phyloP scores from a whole-genome alignment of 352 stramenopile species.

The Phytophthora sojae region DNA sequence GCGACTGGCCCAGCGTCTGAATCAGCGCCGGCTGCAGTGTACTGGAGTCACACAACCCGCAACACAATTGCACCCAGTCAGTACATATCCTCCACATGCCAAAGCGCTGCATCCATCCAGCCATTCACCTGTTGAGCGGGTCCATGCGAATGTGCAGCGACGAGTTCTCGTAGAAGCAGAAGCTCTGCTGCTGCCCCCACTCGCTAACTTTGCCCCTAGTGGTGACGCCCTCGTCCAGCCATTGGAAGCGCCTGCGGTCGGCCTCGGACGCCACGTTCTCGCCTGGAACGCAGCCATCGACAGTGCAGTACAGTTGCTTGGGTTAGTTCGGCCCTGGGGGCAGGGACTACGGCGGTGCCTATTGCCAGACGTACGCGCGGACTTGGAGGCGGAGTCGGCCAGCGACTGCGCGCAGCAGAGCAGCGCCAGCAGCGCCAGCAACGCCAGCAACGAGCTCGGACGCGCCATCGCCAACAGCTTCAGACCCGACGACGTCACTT shows the following conservation, averaged over 20 bases:
- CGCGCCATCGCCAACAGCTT: slow-evolving; percentile 39
- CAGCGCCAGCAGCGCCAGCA: slow-evolving; percentile 17
- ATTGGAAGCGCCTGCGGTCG: slow-evolving; percentile 42
- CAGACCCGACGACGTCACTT: slow-evolving; percentile 31
- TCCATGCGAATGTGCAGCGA: slow-evolving; percentile 80
- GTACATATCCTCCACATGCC: slow-evolving; percentile 5
- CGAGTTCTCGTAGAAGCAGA: slow-evolving; percentile 82
- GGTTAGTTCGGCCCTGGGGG: neutral
- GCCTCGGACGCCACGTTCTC: slow-evolving; percentile 39
- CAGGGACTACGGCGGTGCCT: too few relatives aligned
- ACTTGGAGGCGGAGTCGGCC: slow-evolving; percentile 1
- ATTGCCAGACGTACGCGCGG: slow-evolving; percentile 14
- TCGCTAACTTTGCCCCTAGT: slow-evolving; percentile 38
- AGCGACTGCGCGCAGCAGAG: slow-evolving; percentile 18
- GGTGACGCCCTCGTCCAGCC: slow-evolving; percentile 72
- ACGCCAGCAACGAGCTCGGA: slow-evolving; percentile 26
- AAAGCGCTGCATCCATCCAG: too few relatives aligned
- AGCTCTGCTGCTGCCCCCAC: slow-evolving; percentile 73
- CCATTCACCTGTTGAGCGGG: slow-evolving; percentile 66
- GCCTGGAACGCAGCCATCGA: slow-evolving; percentile 18
- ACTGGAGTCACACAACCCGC: slow-evolving; percentile 29
- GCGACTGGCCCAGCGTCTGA: slow-evolving; percentile 67
- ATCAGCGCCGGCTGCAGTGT: slow-evolving; percentile 73
- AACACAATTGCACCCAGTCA: slow-evolving; percentile 16
- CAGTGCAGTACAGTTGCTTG: neutral